phyloP scores from a whole-genome alignment of 2,329 filamentous ascomycete species.

The Rhinocladiella mackenziei region DNA sequence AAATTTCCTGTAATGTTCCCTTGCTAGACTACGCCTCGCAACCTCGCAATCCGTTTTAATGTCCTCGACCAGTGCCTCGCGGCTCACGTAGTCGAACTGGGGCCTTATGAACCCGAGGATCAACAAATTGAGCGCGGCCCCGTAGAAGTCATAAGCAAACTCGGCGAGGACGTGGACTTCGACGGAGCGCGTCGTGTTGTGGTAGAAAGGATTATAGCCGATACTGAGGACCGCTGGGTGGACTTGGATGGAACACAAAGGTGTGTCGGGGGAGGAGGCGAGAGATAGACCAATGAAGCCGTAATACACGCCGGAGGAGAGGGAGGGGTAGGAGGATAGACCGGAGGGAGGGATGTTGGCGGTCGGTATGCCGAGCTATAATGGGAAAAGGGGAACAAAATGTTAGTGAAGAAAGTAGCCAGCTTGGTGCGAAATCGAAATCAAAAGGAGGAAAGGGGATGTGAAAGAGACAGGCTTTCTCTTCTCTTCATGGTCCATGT shows the following conservation, averaged over 20 bases:
- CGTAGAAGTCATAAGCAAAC: constrained; percentile 73
- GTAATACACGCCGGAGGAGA: constrained; percentile 84
- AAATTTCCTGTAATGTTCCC: constrained; percentile 56
- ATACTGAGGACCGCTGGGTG: constrained; percentile 91
- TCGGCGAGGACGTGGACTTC: constrained; percentile 76
- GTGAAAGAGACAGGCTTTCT: background rate
- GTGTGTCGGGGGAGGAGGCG: constrained; percentile 32
- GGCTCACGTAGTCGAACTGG: constrained; percentile 79
- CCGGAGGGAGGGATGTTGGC: constrained; percentile 73
- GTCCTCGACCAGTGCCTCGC: constrained; percentile 80
- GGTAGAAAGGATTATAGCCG: constrained; percentile 97
- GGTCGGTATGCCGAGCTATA: constrained; percentile 86
- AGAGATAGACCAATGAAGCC: constrained; percentile 77
- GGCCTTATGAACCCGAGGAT: constrained; percentile 84
- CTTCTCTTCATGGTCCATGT: too few relatives aligned
- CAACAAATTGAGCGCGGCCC: constrained; percentile 68
- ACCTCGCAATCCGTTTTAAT: constrained; percentile 87
- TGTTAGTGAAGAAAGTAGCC: too few relatives aligned
- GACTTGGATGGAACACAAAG: constrained; percentile 36
- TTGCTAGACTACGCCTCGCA: constrained; percentile 65
- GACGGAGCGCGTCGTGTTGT: constrained; percentile 75
- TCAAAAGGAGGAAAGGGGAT: background rate
- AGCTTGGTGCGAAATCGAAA: constrained; percentile 2
- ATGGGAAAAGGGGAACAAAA: background rate
- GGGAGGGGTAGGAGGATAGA: constrained; percentile 58